These are phyloP conservation scores for Cyberlindnera galapagoensis DNA, from an alignment of 805 yeast species.

Conservation along the genomic window DNA sequence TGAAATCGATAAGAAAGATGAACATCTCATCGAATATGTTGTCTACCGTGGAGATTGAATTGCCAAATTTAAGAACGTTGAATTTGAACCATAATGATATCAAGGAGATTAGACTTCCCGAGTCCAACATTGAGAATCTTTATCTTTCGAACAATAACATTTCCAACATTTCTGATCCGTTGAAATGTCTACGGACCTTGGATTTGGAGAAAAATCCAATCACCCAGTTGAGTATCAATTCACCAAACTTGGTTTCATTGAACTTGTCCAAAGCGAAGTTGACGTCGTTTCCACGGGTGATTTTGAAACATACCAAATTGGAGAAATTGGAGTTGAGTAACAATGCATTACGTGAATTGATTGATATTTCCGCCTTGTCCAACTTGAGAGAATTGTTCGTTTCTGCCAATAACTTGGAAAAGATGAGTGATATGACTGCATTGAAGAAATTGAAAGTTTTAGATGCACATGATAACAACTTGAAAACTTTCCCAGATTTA, in stretches of 20 bases:
- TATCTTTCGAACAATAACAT: constrained; percentile 72
- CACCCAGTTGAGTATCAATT: constrained; percentile 52
- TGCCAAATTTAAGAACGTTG: constrained; percentile 56
- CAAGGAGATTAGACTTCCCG: constrained; percentile 39
- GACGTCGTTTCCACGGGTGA: constrained; percentile 60
- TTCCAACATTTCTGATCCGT: constrained; percentile 57
- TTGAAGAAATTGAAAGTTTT: constrained; percentile 54
- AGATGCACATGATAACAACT: constrained; percentile 81
- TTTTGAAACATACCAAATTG: constrained; percentile 56
- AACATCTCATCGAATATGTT: constrained; percentile 71
- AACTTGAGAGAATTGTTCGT: constrained; percentile 62
- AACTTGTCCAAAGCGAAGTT: constrained; percentile 80
- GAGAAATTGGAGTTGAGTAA: constrained; percentile 73
- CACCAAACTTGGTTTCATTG: constrained; percentile 59
- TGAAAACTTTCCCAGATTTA: constrained; percentile 53
- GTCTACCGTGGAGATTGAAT: constrained; percentile 29
- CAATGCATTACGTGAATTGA: constrained; percentile 74
- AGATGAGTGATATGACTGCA: constrained; percentile 60
- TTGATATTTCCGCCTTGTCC: constrained; percentile 57
- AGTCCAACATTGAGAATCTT: constrained; percentile 53
- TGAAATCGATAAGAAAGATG: constrained; percentile 58
- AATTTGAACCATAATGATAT: constrained; percentile 71
- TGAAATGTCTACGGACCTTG: constrained; percentile 58
- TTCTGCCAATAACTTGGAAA: constrained; percentile 66
- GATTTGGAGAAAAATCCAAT: constrained; percentile 81